Evolutionary conservation across 1,284 basidiomycete genomes (phyloP).

Genomic region (Calocybe gambosa): DNA sequence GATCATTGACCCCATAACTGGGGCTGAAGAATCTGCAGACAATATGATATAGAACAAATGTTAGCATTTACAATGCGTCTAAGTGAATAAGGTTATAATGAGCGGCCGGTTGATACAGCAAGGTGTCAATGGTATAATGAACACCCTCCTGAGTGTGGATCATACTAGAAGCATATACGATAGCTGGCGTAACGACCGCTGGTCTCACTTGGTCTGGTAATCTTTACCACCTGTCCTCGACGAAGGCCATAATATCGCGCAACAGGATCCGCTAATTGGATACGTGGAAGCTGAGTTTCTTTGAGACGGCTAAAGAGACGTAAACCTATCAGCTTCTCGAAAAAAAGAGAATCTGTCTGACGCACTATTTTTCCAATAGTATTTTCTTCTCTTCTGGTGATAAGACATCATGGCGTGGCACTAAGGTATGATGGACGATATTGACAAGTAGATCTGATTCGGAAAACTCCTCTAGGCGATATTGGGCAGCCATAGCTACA

Average conservation of each 20-base stretch:
- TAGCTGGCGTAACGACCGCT: conserved; percentile 93
- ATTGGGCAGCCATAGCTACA: conserved; percentile 79
- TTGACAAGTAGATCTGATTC: conserved; percentile 97
- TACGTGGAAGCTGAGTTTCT: conserved; percentile 96
- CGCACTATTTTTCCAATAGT: conserved; percentile 90
- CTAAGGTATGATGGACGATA: conserved; percentile 93
- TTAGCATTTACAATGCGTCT: conserved; percentile 16
- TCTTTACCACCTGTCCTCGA: conserved; percentile 97
- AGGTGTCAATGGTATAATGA: conserved; percentile 10
- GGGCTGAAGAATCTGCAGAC: neutral
- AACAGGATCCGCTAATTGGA: conserved; percentile 94
- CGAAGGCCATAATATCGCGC: conserved; percentile 95
- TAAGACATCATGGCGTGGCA: conserved; percentile 91
- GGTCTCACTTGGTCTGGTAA: conserved; percentile 95
- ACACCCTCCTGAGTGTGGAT: conserved; percentile 5
- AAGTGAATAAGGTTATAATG: conserved; percentile 14
- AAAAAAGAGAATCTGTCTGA: conserved; percentile 18
- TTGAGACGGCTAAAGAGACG: conserved; percentile 74
- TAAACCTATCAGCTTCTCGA: conserved; percentile 15
- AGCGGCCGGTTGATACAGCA: conserved; percentile 8
- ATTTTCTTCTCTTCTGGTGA: conserved; percentile 82
- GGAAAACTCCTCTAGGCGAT: conserved; percentile 92
- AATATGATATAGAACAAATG: conserved; percentile 1
- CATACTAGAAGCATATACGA: conserved; percentile 73
- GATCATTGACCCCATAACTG: neutral